Base-by-base conservation (phyloP, 768 basidiomycete genomes). In the Tricholoma sp. region DNA sequence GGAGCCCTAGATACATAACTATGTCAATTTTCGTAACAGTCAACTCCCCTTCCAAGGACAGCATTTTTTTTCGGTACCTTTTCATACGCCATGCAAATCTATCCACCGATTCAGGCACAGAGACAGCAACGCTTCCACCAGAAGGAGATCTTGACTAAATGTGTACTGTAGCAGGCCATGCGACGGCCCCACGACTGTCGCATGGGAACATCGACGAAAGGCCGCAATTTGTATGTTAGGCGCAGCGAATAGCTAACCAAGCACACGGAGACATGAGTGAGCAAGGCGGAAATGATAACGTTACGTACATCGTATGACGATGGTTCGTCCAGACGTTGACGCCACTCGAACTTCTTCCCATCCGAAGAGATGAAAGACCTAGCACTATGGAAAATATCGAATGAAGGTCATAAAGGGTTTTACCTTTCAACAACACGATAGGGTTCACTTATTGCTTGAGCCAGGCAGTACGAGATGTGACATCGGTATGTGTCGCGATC, bases 71-170 rank as follows among this genome's bases (percentile, higher is more conserved):
- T 47, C 5, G 11, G 37, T 52, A 60, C 54, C 7, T 49, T 48
- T 45, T 69, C 72, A 79, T 64, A 79, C 68, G 34, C 80, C 79
- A 64, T 73, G 75, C 66, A 76, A 70, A 71, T 89, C 89, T 66
- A 89, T 70, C 87, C 87, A 90, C 57, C 89, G 78, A 69, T 89
- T 89, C 60, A 91, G 72, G 65, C 79, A 84, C 53, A 91, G 74
- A 6, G 89, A 77, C 39, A 90, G 71, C 56, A 89, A 71, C 4
- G 80, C 77, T 64, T 89, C 80, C 17, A 86, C 75, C 60, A 90
- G 69, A 53, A 89, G 80, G 34, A 72, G 64, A 57, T 81, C 81
- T 50, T 85, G 75, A 44, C 74, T 76, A 69, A 90, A 89, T 50
- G 72, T 78, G 70, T 88, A 89, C 55, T 80, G 78, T 54, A 90